Conservation (phyloP, 257 asterid genomes). For the Salvia hispanica region DNA sequence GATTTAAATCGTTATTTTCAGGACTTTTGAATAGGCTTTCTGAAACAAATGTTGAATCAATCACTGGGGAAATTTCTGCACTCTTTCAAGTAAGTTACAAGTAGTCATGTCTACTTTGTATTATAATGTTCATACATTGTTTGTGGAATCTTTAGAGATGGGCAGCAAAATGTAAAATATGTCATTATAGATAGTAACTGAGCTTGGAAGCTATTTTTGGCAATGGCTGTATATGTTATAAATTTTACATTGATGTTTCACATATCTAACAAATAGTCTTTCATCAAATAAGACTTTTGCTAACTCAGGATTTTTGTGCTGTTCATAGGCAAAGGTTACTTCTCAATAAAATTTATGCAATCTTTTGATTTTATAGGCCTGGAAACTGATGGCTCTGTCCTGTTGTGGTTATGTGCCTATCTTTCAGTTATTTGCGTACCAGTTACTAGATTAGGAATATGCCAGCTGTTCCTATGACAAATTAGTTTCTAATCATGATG, state of each 20-base stretch:
- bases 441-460: background rate
- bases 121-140: slow-evolving; percentile 13
- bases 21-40: slow-evolving; percentile 87
- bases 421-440: slow-evolving; percentile 4
- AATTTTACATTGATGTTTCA: background rate
- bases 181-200: slow-evolving; percentile 3
- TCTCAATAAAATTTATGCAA: background rate
- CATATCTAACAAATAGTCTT: background rate
- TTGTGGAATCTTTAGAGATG: slow-evolving; percentile 5
- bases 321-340: slow-evolving; percentile 3
- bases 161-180: slow-evolving; percentile 9
- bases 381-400: background rate
- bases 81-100: slow-evolving; percentile 52
- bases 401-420: background rate
- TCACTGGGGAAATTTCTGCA: slow-evolving; percentile 62
- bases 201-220: background rate
- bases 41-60: slow-evolving; percentile 79
- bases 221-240: background rate
- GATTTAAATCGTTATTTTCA: slow-evolving; percentile 37
- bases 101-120: slow-evolving; percentile 4
- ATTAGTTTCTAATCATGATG: background rate
- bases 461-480: background rate
- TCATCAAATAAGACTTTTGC: slow-evolving; percentile 7
- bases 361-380: background rate
- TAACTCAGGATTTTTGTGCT: background rate